Base-by-base conservation (phyloP, 1,139 yeast species). In the Taphrina communis region DNA sequence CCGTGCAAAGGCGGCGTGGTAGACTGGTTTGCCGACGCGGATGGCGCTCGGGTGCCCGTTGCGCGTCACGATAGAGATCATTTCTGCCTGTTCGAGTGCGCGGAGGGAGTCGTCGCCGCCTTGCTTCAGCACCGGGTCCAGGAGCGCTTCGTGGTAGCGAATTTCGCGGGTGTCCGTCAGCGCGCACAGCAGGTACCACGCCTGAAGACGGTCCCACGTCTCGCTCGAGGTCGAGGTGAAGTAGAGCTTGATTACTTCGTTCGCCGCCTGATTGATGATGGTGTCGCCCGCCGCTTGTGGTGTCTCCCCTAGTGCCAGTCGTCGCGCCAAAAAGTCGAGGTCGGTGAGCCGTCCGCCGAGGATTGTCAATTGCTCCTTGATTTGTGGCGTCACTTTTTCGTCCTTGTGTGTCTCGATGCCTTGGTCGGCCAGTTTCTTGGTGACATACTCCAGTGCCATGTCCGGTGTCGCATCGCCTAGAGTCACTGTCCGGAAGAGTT, bases 271-370 rank as follows among this genome's bases (percentile, higher is more conserved):
- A 44, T 82, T 83, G 8, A 91, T 84, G 88, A 94, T 89, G 73
- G 91, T 95, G 4, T 83, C 78, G 59, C 92, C 80, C 0, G 99
- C 98, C 66, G 84, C 88, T 25, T 79, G 75, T 0, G 97, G 96
- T 11, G 85, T 77, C 76, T 94, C 98, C 1, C 99, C 99, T 0
- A 94, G 86, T 74, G 87, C 88, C 31, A 94, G 84, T 67, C 98
- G 88, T 75, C 98, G 85, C 0, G 89, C 89, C 78, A 91, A 91
- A 21, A 96, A 88, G 78, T 94, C 97, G 69, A 94, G 82, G 76
- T 94, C 99, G 68, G 93, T 83, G 93, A 94, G 89, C 73, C 99
- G 85, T 53, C 99, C 99, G 12, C 99, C 99, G 41, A 94, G 79
- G 8, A 97, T 96, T 36, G 80, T 85, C 63, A 38, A 73, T 57